Conservation (phyloP, 163 green algal genomes). For the Chlamydomonas reinhardtii region DNA sequence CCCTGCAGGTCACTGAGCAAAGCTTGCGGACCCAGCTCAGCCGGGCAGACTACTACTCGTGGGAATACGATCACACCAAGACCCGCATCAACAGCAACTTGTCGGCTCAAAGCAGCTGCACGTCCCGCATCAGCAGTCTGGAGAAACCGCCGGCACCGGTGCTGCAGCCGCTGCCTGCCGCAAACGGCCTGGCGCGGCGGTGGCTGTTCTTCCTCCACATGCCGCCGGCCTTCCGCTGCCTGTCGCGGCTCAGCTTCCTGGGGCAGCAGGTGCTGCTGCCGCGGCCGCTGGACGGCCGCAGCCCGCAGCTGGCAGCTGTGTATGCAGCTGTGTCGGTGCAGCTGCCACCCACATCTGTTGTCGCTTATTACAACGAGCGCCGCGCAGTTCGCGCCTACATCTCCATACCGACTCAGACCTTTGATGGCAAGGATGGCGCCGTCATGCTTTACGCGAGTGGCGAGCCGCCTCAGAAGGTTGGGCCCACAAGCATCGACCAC, state of each 20-base stretch:
- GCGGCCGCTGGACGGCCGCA: neutral
- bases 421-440: neutral
- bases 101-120: too few relatives aligned
- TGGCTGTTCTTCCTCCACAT: slow-evolving; percentile 76
- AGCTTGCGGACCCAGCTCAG: neutral
- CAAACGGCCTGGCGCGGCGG: neutral
- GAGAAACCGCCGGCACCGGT: slow-evolving; percentile 51
- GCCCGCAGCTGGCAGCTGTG: neutral
- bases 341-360: neutral
- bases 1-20: neutral
- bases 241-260: slow-evolving; percentile 61
- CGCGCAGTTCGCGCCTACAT: neutral
- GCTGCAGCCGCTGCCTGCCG: slow-evolving; percentile 63
- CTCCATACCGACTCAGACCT: neutral
- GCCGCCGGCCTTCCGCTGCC: slow-evolving; percentile 54
- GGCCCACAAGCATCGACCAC: slow-evolving; percentile 51
- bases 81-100: too few relatives aligned
- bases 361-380: slow-evolving; percentile 22
- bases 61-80: too few relatives aligned
- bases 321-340: neutral
- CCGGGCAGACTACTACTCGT: neutral
- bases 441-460: slow-evolving; percentile 13
- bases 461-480: neutral
- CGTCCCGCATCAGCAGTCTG: too few relatives aligned
- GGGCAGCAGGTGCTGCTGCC: slow-evolving; percentile 70